phyloP scores from a whole-genome alignment of 2,329 filamentous ascomycete species.

The Plenodomus lindquistii region DNA sequence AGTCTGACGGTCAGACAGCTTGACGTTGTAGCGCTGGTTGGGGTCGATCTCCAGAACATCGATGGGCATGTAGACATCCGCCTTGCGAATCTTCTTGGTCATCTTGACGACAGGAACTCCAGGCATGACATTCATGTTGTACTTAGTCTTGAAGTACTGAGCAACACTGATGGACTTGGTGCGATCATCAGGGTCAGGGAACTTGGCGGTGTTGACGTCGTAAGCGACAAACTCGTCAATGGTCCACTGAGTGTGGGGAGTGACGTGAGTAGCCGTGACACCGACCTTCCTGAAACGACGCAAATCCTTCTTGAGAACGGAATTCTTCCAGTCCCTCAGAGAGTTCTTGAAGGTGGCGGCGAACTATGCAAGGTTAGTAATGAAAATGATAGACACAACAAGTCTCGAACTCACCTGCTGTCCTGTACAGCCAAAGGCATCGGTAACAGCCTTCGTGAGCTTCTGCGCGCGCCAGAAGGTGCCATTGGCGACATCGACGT shows the following conservation, averaged over 20 bases:
- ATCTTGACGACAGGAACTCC: constrained; percentile 62
- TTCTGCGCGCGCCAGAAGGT: constrained; percentile 72
- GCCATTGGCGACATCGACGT: constrained; percentile 89
- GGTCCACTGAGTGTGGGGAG: constrained; percentile 50
- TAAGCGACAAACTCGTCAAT: constrained; percentile 55
- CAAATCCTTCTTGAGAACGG: constrained; percentile 41
- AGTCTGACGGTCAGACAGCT: constrained; percentile 68
- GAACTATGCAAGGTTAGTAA: neutral
- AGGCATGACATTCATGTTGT: constrained; percentile 54
- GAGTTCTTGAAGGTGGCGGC: constrained; percentile 18
- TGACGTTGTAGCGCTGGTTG: constrained; percentile 62
- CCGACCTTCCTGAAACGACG: constrained; percentile 48
- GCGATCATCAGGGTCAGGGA: constrained; percentile 65
- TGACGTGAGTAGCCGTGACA: constrained; percentile 47
- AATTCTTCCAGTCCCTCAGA: constrained; percentile 30
- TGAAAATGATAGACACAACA: too few relatives aligned
- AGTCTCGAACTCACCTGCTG: constrained; percentile 9
- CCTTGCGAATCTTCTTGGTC: constrained; percentile 54
- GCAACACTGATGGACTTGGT: constrained; percentile 59
- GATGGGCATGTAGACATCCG: constrained; percentile 57
- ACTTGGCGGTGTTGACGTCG: constrained; percentile 50
- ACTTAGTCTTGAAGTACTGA: constrained; percentile 58
- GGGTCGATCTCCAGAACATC: constrained; percentile 57
- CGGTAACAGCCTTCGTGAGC: constrained; percentile 40
- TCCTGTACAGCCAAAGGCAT: constrained; percentile 32